Evolutionary conservation across 352 stramenopile species (phyloP).

Genomic region (Phytophthora vignae): DNA sequence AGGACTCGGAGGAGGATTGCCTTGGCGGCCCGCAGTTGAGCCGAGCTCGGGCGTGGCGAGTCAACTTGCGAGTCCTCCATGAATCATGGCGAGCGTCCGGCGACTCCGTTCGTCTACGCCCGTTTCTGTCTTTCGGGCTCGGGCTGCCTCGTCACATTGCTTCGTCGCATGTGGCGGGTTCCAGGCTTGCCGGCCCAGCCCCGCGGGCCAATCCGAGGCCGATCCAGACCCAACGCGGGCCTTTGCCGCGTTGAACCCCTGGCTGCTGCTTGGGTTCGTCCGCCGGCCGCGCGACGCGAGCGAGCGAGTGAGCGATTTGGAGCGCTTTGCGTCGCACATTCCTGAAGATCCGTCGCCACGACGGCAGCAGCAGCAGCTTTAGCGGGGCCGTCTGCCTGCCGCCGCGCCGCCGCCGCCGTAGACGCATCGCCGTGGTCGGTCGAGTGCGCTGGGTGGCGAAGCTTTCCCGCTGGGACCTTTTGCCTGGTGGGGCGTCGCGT

Average conservation of each 20-base stretch:
- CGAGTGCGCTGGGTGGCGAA: too few species aligned
- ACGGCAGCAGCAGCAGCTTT: background rate
- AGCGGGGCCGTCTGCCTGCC: background rate
- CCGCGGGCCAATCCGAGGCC: background rate
- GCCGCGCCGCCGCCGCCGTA: background rate
- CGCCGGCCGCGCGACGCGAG: background rate
- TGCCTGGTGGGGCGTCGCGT: background rate
- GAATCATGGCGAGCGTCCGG: background rate
- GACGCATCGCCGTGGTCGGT: background rate
- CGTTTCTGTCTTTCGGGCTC: conserved; percentile 1
- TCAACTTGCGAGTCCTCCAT: too few species aligned
- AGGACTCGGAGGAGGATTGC: too few species aligned
- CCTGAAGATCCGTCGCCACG: conserved; percentile 30
- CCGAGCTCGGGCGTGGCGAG: too few species aligned
- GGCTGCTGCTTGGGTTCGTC: conserved; percentile 17
- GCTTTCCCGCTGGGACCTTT: background rate
- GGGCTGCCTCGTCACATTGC: conserved; percentile 28
- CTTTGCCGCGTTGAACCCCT: conserved; percentile 28
- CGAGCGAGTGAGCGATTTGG: conserved; percentile 7
- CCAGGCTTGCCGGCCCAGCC: background rate
- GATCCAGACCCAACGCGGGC: conserved; percentile 3
- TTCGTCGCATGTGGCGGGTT: conserved; percentile 27
- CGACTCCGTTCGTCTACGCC: conserved; percentile 28
- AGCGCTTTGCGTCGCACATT: conserved; percentile 16
- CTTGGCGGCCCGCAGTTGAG: background rate